A percentile compares a stretch with the other conserved stretches of the same genome.
Evolutionary conservation across 139 green algal species (phyloP).

Genomic region (Chlamydomonas applanata): DNA sequence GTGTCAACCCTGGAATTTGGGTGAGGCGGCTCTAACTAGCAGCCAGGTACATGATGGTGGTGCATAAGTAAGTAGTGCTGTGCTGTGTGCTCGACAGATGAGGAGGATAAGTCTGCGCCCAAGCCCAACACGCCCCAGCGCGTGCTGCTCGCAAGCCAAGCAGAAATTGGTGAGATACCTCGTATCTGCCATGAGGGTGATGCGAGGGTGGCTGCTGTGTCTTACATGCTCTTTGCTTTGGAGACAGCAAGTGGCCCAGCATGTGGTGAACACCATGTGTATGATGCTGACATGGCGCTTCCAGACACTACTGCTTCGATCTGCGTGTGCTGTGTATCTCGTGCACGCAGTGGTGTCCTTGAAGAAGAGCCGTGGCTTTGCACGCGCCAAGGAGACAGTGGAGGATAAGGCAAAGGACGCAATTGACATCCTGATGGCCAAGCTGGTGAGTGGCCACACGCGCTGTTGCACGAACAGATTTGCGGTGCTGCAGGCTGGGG

Average conservation of each 20-base stretch:
- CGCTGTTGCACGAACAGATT: not conserved
- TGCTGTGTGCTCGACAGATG: too few species aligned
- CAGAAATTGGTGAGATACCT: not conserved
- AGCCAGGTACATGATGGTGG: too few species aligned
- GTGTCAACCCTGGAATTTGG: too few species aligned
- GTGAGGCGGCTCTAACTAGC: too few species aligned
- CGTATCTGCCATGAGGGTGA: not conserved
- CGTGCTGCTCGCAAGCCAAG: not conserved
- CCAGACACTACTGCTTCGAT: not conserved
- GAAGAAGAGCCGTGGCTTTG: not conserved
- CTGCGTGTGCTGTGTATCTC: not conserved
- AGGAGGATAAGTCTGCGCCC: not conserved
- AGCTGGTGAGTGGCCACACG: constrained; percentile 17
- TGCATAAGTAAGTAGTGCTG: too few species aligned
- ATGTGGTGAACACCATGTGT: not conserved
- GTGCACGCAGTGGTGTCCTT: not conserved
- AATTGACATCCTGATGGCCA: not conserved
- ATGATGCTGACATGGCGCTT: not conserved
- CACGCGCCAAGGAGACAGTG: not conserved
- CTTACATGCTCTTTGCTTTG: not conserved
- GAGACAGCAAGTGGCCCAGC: not conserved
- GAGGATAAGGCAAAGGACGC: constrained; percentile 2
- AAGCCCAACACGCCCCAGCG: not conserved
- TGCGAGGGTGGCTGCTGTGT: too few species aligned
- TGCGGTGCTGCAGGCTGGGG: not conserved